These are phyloP conservation scores for Monsonia emarginata DNA, from an alignment of 441 rosid genomes.

Conservation along the genomic window DNA sequence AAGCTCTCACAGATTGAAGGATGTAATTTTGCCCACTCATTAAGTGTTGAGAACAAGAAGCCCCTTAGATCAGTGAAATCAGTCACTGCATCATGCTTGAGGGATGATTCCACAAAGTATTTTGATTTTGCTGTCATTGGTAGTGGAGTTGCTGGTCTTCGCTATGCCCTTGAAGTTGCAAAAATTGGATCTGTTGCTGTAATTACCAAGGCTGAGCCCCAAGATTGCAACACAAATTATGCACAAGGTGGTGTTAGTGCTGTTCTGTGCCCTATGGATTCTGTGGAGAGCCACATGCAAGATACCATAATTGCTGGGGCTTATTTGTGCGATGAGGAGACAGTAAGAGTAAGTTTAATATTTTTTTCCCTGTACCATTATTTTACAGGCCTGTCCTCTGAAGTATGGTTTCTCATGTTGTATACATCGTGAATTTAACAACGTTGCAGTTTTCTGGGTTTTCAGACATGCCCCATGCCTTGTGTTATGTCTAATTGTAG, in stretches of 20 bases:
- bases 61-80: conserved; percentile 20
- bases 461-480: background rate
- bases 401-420: background rate
- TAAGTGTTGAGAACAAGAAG: conserved; percentile 24
- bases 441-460: background rate
- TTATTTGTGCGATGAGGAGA: conserved; percentile 82
- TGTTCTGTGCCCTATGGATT: conserved; percentile 77
- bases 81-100: conserved; percentile 24
- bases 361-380: background rate
- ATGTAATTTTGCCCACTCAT: conserved; percentile 27
- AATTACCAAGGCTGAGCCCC: conserved; percentile 91
- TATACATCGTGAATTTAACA: background rate
- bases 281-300: conserved; percentile 94
- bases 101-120: conserved; percentile 48
- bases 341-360: conserved; percentile 60
- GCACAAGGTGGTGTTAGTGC: conserved; percentile 99
- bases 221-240: conserved; percentile 89
- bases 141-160: conserved; percentile 92
- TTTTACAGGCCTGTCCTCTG: background rate
- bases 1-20: conserved; percentile 32
- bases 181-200: conserved; percentile 80
- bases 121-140: conserved; percentile 89
- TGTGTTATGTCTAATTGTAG: background rate
- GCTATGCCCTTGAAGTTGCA: conserved; percentile 90
- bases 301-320: conserved; percentile 95